Evolutionary conservation across 352 stramenopile species (phyloP), one percentile per base, ranked within the genome.

Genomic region (Phytophthora podocarpi): DNA sequence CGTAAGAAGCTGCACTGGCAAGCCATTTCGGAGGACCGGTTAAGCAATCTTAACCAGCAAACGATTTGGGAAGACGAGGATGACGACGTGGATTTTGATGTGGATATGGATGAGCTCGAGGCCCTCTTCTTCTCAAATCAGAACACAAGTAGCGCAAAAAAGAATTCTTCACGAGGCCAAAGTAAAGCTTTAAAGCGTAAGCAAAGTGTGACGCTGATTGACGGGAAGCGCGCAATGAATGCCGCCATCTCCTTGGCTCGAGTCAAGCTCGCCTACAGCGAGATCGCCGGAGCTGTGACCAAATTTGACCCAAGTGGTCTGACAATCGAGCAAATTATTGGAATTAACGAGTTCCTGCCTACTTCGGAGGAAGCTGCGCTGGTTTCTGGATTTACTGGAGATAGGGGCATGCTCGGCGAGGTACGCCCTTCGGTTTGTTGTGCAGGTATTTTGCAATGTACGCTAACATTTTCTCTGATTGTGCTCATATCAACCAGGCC

Each of bases 141-240:
- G 28, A 78, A 82, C 46, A 76, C 74, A 5, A 34, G 30, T 20
- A 53, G 56, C 37, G 45, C 11, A 16, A 96, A 90, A 36, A 95
- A 89, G 31, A 84, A 74, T 20, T 59, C 41, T 0, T 41, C 41
- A n/a, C 30, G 64, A 39, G 34, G 40, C 0, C 56, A 71, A 39
- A 62, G 52, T 20, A 89, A 90, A 42, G 34, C 72, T 18, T 40
- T 93, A 11, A 85, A 87, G 23, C 71, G 80, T 10, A 93, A 93
- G 53, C 80, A 96, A 82, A 70, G 83, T 68, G 79, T 99, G 50
- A 78, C 82, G 72, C 57, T 99, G 52, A 95, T 98, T 63, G 94
- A 99, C 72, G 89, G 84, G 10, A 99, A 99, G 65, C 89, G 95
- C 28, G 96, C 91, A 10, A 99, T 99, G 95, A 99, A 99, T 71